Evolutionary conservation across 495 filamentous ascomycete species (phyloP).

Genomic region (Penicillium paradoxum): DNA sequence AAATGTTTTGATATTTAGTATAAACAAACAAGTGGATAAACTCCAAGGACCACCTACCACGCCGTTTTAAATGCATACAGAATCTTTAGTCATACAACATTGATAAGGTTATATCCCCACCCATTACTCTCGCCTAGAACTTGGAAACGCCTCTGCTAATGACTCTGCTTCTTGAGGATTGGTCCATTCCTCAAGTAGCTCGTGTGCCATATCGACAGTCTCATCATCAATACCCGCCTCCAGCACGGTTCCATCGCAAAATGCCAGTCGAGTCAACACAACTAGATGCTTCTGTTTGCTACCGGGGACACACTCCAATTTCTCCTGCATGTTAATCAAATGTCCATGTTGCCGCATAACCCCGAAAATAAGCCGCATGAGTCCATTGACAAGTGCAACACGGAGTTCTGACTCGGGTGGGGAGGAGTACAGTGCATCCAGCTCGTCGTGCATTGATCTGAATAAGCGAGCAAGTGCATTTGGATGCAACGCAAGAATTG

Average conservation of each 20-base stretch:
- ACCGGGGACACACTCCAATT: constrained; percentile 52
- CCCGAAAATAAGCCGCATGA: constrained; percentile 57
- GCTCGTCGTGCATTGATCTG: constrained; percentile 56
- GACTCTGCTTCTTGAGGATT: constrained; percentile 69
- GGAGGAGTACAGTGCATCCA: constrained; percentile 57
- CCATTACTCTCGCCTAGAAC: constrained; percentile 30
- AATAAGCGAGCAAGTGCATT: constrained; percentile 55
- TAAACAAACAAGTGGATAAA: not conserved
- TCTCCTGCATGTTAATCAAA: constrained; percentile 50
- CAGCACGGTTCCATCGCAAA: constrained; percentile 56
- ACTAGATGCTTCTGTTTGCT: constrained; percentile 62
- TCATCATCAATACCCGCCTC: constrained; percentile 65
- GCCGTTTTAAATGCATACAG: not conserved
- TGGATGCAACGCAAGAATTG: constrained; percentile 49
- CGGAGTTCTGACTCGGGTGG: constrained; percentile 38
- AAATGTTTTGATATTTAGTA: not conserved
- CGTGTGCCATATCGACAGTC: constrained; percentile 59
- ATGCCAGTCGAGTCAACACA: constrained; percentile 61
- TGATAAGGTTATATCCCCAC: not conserved
- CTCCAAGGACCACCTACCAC: not conserved
- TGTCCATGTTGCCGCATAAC: constrained; percentile 48
- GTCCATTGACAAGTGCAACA: constrained; percentile 51
- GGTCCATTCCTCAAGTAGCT: constrained; percentile 58
- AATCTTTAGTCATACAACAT: not conserved
- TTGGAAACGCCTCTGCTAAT: constrained; percentile 53